Conservation (phyloP, 2,329 filamentous ascomycete genomes). For the Pyrenophora teres region DNA sequence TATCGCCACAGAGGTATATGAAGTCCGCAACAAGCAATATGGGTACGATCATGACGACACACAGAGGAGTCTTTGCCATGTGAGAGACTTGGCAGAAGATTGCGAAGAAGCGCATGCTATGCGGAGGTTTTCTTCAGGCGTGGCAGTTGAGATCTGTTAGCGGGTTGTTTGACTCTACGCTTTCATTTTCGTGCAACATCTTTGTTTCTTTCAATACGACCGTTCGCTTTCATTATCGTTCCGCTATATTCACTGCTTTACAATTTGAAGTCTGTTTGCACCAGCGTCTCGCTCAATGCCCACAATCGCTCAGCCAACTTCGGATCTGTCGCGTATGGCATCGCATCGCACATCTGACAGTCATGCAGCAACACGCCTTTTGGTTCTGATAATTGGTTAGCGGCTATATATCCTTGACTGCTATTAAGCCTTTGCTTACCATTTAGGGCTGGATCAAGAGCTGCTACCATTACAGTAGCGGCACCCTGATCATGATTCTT, state of each 20-base stretch:
- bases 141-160: too few relatives aligned
- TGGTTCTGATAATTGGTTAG: constrained; percentile 19
- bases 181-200: too few relatives aligned
- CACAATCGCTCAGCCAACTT: constrained; percentile 36
- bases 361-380: constrained; percentile 34
- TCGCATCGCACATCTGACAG: constrained; percentile 34
- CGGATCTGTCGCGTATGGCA: constrained; percentile 31
- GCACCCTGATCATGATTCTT: constrained; percentile 42
- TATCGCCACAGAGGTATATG: too few relatives aligned
- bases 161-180: too few relatives aligned
- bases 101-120: neutral
- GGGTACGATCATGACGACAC: too few relatives aligned
- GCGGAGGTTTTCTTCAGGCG: neutral
- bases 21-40: too few relatives aligned
- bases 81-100: constrained; percentile 1
- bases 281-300: constrained; percentile 38
- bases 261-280: constrained; percentile 30
- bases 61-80: neutral
- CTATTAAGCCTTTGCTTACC: constrained; percentile 9
- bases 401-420: neutral
- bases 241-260: constrained; percentile 5
- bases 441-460: constrained; percentile 38
- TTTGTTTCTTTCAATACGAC: too few relatives aligned
- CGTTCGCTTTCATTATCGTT: too few relatives aligned
- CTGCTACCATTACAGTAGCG: constrained; percentile 37